Evolutionary conservation across 2,329 filamentous ascomycete species (phyloP), one percentile per base, ranked within the genome.

Genomic region (Pseudocercospora cruenta): DNA sequence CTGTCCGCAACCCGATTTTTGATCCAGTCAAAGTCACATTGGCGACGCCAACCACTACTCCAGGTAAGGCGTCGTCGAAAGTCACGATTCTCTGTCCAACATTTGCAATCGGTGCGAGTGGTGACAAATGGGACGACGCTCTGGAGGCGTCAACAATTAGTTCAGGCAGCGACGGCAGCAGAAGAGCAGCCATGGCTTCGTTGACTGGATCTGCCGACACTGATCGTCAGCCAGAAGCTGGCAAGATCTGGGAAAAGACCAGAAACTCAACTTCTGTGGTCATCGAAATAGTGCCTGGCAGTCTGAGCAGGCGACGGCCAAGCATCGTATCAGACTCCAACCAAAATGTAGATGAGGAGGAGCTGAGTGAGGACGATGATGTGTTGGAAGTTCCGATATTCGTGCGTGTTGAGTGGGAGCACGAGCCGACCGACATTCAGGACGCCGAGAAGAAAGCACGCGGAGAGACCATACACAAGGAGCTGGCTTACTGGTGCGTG

Each of bases 221-320:
- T 55, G 84, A 82, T 61, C 86, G 88, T 58, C 88, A 88, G 75
- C 87, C 91, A 16, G 93, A 96, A 78, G 92, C 92, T 0, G 95
- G 94, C 60, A 98, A 98, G 80, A 89, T 98, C n/a, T 99, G 93
- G 91, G 94, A 97, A 69, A 87, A 90, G 62, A 94, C 94, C 0
- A 85, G 94, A 39, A 99, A 98, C 78, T 97, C 94, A 92, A 95
- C 95, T 16, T 95, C 90, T 70, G 92, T 99, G 10, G 91, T 97
- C 21, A 84, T 99, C 26, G 95, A 99, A 78, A 90, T 99, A 14
- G 87, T 97, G 0, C 87, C 94, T 74, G 73, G 84, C 69, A 19
- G 75, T 78, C 54, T 79, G 76, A 62, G 47, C 12, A 59, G 55
- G 16, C 53, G 3, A 76, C 74, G 31, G 19, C 74, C 76, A 3